Conservation (phyloP, 1,284 basidiomycete species). For the Moesziomyces sp. region DNA sequence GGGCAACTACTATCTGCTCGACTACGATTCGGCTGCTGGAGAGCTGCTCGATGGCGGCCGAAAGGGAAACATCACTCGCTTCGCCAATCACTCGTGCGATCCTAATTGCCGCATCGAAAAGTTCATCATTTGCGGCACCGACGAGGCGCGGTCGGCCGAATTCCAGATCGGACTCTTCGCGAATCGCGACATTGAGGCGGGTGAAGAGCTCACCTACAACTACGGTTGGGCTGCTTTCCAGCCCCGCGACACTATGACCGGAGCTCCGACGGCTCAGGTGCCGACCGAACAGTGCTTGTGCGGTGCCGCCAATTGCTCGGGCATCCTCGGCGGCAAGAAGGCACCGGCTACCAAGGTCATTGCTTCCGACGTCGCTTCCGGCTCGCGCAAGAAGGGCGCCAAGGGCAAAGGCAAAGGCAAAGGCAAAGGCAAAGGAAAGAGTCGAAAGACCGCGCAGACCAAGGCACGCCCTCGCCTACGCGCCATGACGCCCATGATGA, state of each 20-base stretch:
- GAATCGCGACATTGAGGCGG: constrained; percentile 55
- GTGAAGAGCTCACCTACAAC: constrained; percentile 65
- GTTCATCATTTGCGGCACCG: constrained; percentile 61
- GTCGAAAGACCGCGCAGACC: constrained; percentile 5
- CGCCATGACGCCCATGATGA: constrained; percentile 26
- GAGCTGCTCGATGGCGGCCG: constrained; percentile 62
- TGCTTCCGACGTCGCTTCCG: constrained; percentile 1
- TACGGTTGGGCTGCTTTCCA: constrained; percentile 62
- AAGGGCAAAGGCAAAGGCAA: constrained; percentile 28
- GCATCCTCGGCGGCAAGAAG: constrained; percentile 58
- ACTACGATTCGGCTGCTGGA: constrained; percentile 62
- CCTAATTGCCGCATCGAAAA: constrained; percentile 64
- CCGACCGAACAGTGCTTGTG: constrained; percentile 49
- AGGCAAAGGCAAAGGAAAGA: constrained; percentile 18
- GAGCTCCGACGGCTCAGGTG: constrained; percentile 27
- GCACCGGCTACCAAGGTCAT: constrained; percentile 14
- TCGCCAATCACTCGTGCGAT: constrained; percentile 64
- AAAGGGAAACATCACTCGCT: constrained; percentile 62
- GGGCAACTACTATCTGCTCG: constrained; percentile 62
- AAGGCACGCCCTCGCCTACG: constrained; percentile 16
- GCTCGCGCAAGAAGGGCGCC: constrained; percentile 35
- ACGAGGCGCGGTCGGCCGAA: constrained; percentile 56
- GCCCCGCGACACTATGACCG: constrained; percentile 46
- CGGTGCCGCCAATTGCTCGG: constrained; percentile 55
- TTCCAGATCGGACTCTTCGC: constrained; percentile 64